Percentiles rank a stretch among this genome's conserved stretches.
Conservation (phyloP, 768 basidiomycete species). For the Pleurotus tuber-regium region DNA sequence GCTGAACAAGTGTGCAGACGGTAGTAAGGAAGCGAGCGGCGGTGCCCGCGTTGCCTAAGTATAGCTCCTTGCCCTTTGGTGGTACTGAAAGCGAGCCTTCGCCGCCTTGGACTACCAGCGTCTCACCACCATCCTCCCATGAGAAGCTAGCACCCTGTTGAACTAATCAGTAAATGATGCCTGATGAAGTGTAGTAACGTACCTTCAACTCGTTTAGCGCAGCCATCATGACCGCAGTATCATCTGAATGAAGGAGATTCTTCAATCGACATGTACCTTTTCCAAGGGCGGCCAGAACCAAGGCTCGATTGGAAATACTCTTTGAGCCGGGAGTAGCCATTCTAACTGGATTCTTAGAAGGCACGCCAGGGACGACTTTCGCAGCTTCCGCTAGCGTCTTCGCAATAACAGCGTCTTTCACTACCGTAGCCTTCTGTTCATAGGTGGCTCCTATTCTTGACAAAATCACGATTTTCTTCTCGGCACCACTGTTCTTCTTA, state of each 20-base stretch:
- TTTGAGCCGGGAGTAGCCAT: slow-evolving; percentile 97
- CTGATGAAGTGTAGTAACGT: slow-evolving; percentile 16
- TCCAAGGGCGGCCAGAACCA: slow-evolving; percentile 90
- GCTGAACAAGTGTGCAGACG: slow-evolving; percentile 85
- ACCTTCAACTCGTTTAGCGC: slow-evolving; percentile 88
- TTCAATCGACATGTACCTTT: slow-evolving; percentile 83
- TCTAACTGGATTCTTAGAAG: slow-evolving; percentile 52
- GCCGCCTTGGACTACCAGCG: slow-evolving; percentile 88
- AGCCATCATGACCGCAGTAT: slow-evolving; percentile 99
- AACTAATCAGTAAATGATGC: background rate
- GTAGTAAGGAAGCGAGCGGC: slow-evolving; percentile 97
- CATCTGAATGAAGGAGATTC: slow-evolving; percentile 95
- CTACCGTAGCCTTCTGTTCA: slow-evolving; percentile 87
- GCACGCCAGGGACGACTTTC: slow-evolving; percentile 67
- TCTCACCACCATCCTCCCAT: slow-evolving; percentile 97
- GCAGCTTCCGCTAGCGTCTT: slow-evolving; percentile 82
- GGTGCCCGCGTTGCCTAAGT: slow-evolving; percentile 96
- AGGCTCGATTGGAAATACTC: slow-evolving; percentile 91
- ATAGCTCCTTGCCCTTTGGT: slow-evolving; percentile 79
- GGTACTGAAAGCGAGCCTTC: slow-evolving; percentile 78
- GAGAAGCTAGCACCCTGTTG: slow-evolving; percentile 82
- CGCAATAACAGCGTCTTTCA: slow-evolving; percentile 77
- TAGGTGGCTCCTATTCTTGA: slow-evolving; percentile 88
- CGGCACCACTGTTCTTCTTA: slow-evolving; percentile 93
- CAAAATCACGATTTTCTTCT: slow-evolving; percentile 93